A percentile compares a stretch with the other conserved stretches of the same genome.
Evolutionary conservation across 78 protist genomes (phyloP).

Genomic region (Emiliania huxleyi): DNA sequence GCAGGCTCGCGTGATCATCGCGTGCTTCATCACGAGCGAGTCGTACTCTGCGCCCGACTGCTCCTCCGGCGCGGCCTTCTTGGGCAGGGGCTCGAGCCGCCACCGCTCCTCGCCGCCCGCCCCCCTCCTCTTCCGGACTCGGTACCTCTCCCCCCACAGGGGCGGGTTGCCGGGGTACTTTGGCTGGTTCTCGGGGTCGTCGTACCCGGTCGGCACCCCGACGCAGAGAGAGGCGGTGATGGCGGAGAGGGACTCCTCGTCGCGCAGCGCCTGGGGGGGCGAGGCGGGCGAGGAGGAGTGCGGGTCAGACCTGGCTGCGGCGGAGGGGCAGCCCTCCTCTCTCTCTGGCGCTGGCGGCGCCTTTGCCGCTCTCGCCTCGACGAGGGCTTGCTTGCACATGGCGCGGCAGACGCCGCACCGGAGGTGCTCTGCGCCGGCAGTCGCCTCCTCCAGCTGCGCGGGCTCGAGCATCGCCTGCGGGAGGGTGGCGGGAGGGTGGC

Average conservation of each 20-base stretch:
- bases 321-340: no score
- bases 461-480: neutral
- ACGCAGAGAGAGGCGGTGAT: neutral
- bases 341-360: no score
- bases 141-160: neutral
- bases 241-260: neutral
- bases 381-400: no score
- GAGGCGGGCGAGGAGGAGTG: no score
- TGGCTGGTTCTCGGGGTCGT: neutral
- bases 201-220: neutral
- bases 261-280: neutral
- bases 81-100: neutral
- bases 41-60: no score
- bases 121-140: neutral
- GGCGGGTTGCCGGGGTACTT: neutral
- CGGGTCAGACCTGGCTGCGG: no score
- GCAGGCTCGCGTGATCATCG: neutral
- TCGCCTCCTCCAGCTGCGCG: neutral
- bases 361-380: no score
- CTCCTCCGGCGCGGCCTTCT: neutral
- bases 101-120: neutral
- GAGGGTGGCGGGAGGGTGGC: no score
- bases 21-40: neutral
- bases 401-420: no score
- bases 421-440: neutral